Conservation (phyloP, 2,329 filamentous ascomycete genomes). For the Acarospora socialis region DNA sequence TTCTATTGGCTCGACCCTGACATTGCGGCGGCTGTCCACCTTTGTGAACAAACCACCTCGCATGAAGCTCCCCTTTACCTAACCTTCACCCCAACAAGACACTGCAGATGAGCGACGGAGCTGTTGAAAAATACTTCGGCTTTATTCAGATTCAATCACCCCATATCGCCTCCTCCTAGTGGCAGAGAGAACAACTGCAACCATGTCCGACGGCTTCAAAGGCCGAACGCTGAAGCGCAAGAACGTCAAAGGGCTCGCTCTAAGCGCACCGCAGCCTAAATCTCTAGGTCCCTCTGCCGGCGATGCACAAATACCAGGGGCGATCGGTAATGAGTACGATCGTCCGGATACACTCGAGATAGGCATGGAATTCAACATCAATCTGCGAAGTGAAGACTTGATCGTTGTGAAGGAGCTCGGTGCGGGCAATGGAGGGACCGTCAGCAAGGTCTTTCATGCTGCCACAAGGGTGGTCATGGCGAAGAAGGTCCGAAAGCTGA, state of each 20-base stretch:
- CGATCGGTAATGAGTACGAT: constrained; percentile 44
- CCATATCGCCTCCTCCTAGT: constrained; percentile 38
- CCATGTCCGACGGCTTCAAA: constrained; percentile 48
- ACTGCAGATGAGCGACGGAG: too few species aligned
- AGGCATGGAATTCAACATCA: constrained; percentile 90
- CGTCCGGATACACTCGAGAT: constrained; percentile 72
- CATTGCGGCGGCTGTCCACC: too few species aligned
- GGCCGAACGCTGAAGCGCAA: constrained; percentile 88
- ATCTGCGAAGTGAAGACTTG: constrained; percentile 81
- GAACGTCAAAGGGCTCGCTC: constrained; percentile 90
- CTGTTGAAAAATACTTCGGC: too few species aligned
- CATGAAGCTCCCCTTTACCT: too few species aligned
- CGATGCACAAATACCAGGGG: constrained; percentile 47
- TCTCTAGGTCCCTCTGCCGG: constrained; percentile 57
- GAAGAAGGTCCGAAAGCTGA: constrained; percentile 60
- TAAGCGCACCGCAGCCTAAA: constrained; percentile 66
- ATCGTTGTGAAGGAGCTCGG: constrained; percentile 89
- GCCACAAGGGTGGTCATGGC: constrained; percentile 95
- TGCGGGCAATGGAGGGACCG: constrained; percentile 90
- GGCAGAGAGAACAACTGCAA: constrained; percentile 3
- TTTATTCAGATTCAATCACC: too few species aligned
- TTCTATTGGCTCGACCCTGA: too few species aligned
- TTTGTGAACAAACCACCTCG: too few species aligned
- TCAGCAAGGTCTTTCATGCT: constrained; percentile 93
- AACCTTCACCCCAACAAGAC: too few species aligned